Percentiles rank a stretch among this genome's conserved stretches.
Conservation (phyloP, 78 protist genomes). For the Speleostelium caveatum region DNA sequence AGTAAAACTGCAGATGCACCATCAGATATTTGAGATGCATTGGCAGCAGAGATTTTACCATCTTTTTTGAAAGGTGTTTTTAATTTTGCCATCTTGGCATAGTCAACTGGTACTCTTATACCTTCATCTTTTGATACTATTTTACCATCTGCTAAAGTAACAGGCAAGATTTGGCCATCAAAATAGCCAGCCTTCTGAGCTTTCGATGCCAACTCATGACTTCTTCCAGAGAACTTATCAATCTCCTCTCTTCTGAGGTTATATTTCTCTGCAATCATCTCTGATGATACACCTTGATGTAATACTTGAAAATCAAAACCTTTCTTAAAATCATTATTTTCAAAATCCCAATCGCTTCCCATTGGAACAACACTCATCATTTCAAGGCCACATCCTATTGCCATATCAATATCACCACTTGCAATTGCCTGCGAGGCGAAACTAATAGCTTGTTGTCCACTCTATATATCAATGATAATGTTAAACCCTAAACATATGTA, state of each 20-base stretch:
- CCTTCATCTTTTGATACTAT: conserved; percentile 84
- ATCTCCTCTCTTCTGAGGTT: conserved; percentile 80
- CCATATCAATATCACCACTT: conserved; percentile 82
- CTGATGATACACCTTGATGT: conserved; percentile 85
- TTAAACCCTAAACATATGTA: too few relatives aligned
- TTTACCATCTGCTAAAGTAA: conserved; percentile 32
- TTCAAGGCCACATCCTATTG: conserved; percentile 88
- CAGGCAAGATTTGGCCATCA: conserved; percentile 84
- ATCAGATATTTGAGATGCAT: conserved; percentile 94
- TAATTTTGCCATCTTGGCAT: conserved; percentile 71
- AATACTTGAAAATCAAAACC: conserved; percentile 60
- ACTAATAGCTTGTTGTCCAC: conserved; percentile 88
- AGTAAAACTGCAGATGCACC: conserved; percentile 97
- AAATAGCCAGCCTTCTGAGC: conserved; percentile 82
- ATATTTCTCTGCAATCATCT: conserved; percentile 88
- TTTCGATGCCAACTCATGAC: conserved; percentile 57
- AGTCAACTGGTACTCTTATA: conserved; percentile 83
- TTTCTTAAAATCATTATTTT: conserved; percentile 34
- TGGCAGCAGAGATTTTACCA: conserved; percentile 96
- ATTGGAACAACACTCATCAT: conserved; percentile 85
- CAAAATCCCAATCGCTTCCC: conserved; percentile 84
- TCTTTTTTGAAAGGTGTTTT: conserved; percentile 85
- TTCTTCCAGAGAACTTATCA: conserved; percentile 76
- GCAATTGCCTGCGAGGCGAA: conserved; percentile 88
- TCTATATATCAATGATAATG: background rate